Evolutionary conservation across 2,329 filamentous ascomycete genomes (phyloP), one percentile per base, ranked within the genome.

Genomic region (Rosellinia necatrix): DNA sequence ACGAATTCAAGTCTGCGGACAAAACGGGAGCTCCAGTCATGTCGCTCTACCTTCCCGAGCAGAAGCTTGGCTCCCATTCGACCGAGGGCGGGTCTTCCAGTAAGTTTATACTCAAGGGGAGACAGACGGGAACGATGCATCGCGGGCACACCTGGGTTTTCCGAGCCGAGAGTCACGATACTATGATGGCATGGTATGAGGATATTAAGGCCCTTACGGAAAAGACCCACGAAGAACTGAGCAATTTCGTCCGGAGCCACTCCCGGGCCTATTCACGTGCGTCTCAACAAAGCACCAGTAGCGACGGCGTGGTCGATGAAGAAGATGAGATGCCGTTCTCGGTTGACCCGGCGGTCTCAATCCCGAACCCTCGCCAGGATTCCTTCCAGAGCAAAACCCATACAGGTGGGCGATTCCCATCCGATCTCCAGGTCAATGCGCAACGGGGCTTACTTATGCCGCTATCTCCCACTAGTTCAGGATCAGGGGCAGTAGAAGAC

Each of bases 1-100:
- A 99, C 76, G 94, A 99, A 75, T 99, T 97, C 83, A 97, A 96
- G 73, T 96, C 92, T n/a, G 91, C 92, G 64, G 93, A 97, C 75
- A 92, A 93, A 72, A 89, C 84, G 57, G 91, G 94, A 74, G 88
- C 90, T 34, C 94, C 94, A 1, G 85, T 97, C 70, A 97, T 99
- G 93, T 97, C 94, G 37, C 81, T 99, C 53, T 96, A 94, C 71
- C 83, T 99, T 24, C 90, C 90, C 6, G 94, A 97, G 66, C 94
- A 97, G 75, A 97, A 96, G 72, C 82, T 99, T 54, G 94, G 94
- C 32, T 96, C 92, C 30, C 92, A 96, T 71, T 97, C 93, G 8
- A 83, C 86, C 58, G 85, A 86, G 56, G 87, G 85, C 44, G 92
- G 91, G 10, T 90, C 89, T 10, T 97, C 92, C 35, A 93, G 96